Percentiles rank a stretch among this genome's conserved stretches.
phyloP scores from a whole-genome alignment of 1,284 basidiomycete species.

The Malassezia psittaci region DNA sequence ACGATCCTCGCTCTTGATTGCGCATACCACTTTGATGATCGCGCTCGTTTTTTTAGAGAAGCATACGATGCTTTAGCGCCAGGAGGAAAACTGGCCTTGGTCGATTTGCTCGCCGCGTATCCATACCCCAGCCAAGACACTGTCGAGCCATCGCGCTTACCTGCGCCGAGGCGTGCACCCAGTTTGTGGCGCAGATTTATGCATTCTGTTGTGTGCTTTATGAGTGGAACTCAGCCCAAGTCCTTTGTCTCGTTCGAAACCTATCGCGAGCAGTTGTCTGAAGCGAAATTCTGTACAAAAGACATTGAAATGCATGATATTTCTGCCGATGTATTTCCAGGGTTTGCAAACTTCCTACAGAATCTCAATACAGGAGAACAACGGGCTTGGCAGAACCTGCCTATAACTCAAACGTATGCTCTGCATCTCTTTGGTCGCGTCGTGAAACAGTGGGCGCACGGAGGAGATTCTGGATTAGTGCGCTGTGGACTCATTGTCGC shows the following conservation, averaged over 20 bases:
- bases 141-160: constrained; percentile 7
- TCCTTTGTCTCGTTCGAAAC: constrained; percentile 26
- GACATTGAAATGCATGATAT: constrained; percentile 30
- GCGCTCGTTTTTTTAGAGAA: constrained; percentile 26
- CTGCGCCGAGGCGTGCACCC: constrained; percentile 18
- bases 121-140: constrained; percentile 23
- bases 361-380: constrained; percentile 23
- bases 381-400: constrained; percentile 28
- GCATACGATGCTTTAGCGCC: constrained; percentile 21
- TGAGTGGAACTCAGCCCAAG: constrained; percentile 19
- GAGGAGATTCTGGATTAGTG: constrained; percentile 26
- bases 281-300: constrained; percentile 18
- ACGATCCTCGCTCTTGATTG: constrained; percentile 42
- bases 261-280: constrained; percentile 21
- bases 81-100: constrained; percentile 32
- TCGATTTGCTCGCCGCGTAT: constrained; percentile 31
- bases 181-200: constrained; percentile 4
- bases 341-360: constrained; percentile 31
- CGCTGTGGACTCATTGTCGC: constrained; percentile 35
- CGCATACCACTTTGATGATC: constrained; percentile 39
- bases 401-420: constrained; percentile 14
- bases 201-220: constrained; percentile 20
- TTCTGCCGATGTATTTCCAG: constrained; percentile 31
- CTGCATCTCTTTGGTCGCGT: constrained; percentile 29
- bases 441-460: constrained; percentile 30